Percentiles rank a stretch among this genome's conserved stretches.
phyloP scores from a whole-genome alignment of 1,139 yeast species.

The Blastobotrys capitulatus region DNA sequence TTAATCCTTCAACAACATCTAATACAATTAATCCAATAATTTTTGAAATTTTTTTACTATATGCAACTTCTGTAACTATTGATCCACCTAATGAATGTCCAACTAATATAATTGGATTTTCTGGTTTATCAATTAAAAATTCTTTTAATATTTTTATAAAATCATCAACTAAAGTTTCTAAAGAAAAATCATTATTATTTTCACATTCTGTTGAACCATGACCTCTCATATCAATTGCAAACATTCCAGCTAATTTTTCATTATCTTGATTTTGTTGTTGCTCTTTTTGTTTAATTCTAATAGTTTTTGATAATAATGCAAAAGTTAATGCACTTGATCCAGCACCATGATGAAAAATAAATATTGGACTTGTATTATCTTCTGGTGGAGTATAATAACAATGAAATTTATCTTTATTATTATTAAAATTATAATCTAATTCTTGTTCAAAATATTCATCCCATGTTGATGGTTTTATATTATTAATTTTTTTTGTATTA shows the following conservation, averaged over 20 bases:
- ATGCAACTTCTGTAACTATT: conserved; percentile 52
- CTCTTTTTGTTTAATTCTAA: conserved; percentile 30
- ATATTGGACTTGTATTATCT: conserved; percentile 43
- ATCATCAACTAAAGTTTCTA: conserved; percentile 54
- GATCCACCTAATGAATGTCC: conserved; percentile 97
- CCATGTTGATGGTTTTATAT: conserved; percentile 31
- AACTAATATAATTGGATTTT: conserved; percentile 44
- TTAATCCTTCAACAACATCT: conserved; percentile 94
- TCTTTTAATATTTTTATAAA: conserved; percentile 42
- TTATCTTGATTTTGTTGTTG: conserved; percentile 17
- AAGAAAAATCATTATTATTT: conserved; percentile 39
- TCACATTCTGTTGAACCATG: conserved; percentile 54
- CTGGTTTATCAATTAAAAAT: conserved; percentile 24
- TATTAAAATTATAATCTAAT: conserved; percentile 25
- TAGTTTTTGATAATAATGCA: conserved; percentile 45
- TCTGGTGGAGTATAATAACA: conserved; percentile 57
- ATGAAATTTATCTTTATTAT: conserved; percentile 37
- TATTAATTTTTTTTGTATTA: background rate
- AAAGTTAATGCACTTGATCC: conserved; percentile 85
- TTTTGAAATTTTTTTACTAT: conserved; percentile 12
- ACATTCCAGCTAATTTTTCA: conserved; percentile 41
- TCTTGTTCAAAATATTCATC: conserved; percentile 37
- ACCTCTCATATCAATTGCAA: conserved; percentile 76
- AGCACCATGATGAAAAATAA: conserved; percentile 88
- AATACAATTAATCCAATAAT: conserved; percentile 64